These are phyloP conservation scores for Nicotiana benthamiana DNA, from an alignment of 257 asterid genomes.

Conservation along the genomic window DNA sequence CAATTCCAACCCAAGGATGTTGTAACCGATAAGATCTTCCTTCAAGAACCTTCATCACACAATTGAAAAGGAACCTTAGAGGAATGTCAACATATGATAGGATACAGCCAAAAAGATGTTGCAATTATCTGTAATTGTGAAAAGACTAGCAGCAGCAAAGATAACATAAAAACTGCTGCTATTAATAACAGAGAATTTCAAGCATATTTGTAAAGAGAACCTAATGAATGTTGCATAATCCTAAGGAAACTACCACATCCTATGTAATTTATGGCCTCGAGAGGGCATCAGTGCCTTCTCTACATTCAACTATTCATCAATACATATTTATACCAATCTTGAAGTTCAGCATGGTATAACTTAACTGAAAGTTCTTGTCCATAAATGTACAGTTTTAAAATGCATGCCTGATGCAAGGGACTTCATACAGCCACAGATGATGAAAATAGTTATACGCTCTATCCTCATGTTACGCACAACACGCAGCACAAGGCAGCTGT, in stretches of 20 bases:
- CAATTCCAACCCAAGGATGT: conserved; percentile 46
- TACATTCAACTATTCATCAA: not conserved
- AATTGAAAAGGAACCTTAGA: not conserved
- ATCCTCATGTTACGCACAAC: not conserved
- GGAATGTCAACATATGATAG: not conserved
- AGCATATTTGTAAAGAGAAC: not conserved
- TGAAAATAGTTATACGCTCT: not conserved
- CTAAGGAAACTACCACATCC: not conserved
- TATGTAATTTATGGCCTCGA: not conserved
- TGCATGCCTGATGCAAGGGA: not conserved
- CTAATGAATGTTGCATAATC: not conserved
- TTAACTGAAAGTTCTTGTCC: not conserved
- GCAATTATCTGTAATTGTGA: not conserved
- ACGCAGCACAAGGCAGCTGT: no score
- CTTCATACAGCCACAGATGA: not conserved
- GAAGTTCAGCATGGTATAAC: not conserved
- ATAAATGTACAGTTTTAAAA: not conserved
- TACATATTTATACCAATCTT: not conserved
- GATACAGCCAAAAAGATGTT: not conserved
- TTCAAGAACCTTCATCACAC: conserved; percentile 34
- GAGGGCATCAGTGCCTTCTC: not conserved
- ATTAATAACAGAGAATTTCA: not conserved
- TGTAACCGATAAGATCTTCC: conserved; percentile 36
- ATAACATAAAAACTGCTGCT: not conserved
- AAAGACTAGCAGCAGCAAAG: not conserved